phyloP scores from a whole-genome alignment of 2,329 filamentous ascomycete genomes.

The Zymoseptoria brevis region DNA sequence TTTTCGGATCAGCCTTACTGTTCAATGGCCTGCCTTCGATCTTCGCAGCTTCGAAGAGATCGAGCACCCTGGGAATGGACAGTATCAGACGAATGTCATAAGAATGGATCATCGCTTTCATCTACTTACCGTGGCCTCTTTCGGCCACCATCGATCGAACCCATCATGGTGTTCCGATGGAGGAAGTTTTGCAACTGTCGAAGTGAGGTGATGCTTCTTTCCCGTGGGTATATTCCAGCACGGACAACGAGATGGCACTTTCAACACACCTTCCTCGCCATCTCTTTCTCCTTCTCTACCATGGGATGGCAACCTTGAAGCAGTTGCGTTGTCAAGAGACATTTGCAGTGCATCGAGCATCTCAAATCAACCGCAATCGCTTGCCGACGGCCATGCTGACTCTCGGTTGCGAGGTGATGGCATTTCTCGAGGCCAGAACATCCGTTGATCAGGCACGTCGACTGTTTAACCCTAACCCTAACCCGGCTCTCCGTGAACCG shows the following conservation, averaged over 20 bases:
- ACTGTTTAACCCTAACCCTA: background rate
- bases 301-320: too few relatives aligned
- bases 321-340: too few relatives aligned
- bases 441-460: background rate
- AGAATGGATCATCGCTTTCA: background rate
- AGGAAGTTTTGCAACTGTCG: background rate
- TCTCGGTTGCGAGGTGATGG: background rate
- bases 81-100: background rate
- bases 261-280: too few relatives aligned
- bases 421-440: background rate
- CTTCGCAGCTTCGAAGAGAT: constrained; percentile 51
- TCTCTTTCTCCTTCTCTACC: too few relatives aligned
- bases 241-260: too few relatives aligned
- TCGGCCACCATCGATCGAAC: background rate
- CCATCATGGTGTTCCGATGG: background rate
- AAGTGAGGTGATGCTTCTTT: too few relatives aligned
- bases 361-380: background rate
- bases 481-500: background rate
- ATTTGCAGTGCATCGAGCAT: too few relatives aligned
- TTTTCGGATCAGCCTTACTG: constrained; percentile 21
- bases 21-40: constrained; percentile 48
- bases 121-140: constrained; percentile 2
- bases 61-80: constrained; percentile 8
- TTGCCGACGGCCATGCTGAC: background rate
- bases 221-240: too few relatives aligned